Base-by-base conservation (phyloP, 495 filamentous ascomycete genomes). In the Hamigera avellanea region DNA sequence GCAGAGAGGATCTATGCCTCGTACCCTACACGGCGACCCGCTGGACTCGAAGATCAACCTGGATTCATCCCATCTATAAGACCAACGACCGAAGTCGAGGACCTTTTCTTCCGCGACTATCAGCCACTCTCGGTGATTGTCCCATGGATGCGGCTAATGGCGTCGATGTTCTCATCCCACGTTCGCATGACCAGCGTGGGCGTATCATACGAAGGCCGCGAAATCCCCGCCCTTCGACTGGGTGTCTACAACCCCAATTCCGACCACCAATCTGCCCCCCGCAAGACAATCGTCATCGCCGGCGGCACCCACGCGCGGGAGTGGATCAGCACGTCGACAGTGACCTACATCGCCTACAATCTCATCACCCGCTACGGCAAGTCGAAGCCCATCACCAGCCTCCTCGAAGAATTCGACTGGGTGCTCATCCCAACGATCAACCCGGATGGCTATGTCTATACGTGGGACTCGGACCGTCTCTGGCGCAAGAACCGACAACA, bases 401-500 rank as follows among this genome's bases (percentile, higher is more conserved):
- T 98, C 1, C 70, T 98, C 3, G 67, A 87, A 41, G 66, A 75
- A 26, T 89, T 86, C 47, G 86, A 95, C 49, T 84, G 84, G 58
- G 67, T 93, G n/a, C 74, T 98, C 43, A 69, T 96, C 9, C 91
- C 91, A 0, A 86, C 85, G 0, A 56, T 93, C 27, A 98, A 98
- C 44, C 85, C 87, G 0, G 91, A 98, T 52, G 91, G 91, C 2
- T 95, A 95, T 51, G 79, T 81, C 29, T 95, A 95, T 51, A 86
- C 81, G 2, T 98, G 88, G 88, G 76, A 93, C 40, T 72, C 68
- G 6, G 91, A 98, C 52, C 80, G 91, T 6, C 62, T 98, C 0
- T 98, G 91, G 91, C 81, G 89, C 45, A 98, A 96, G 62, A 94
- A 91, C 42, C 70, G 91, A 26, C 91, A 96, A 48, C 69, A 73